Conservation (phyloP, 1,284 basidiomycete genomes). For the Takashimella tepidaria region DNA sequence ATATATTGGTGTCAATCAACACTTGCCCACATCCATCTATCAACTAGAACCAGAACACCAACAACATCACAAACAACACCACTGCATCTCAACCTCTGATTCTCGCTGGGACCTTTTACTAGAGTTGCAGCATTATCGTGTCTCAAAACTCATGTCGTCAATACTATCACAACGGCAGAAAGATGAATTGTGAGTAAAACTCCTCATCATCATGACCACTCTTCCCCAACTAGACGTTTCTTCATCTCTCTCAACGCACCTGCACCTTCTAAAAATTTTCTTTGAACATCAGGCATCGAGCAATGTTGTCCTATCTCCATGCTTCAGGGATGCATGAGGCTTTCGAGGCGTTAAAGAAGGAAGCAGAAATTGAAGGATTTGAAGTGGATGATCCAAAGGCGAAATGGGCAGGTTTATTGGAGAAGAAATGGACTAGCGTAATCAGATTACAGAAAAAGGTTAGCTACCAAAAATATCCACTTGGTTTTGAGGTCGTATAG, state of each 20-base stretch:
- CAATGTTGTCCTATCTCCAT: constrained; percentile 77
- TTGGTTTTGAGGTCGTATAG: too few species aligned
- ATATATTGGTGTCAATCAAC: constrained; percentile 1
- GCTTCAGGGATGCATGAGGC: constrained; percentile 60
- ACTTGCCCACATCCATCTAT: background rate
- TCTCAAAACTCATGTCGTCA: constrained; percentile 32
- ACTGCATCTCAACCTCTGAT: too few species aligned
- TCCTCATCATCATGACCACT: too few species aligned
- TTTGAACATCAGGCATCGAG: constrained; percentile 61
- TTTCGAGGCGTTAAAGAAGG: constrained; percentile 60
- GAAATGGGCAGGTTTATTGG: constrained; percentile 74
- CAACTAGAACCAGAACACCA: constrained; percentile 1
- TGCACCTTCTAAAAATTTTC: constrained; percentile 8
- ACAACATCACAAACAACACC: too few species aligned
- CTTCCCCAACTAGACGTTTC: constrained; percentile 18
- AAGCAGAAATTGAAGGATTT: constrained; percentile 59
- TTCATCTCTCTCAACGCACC: background rate
- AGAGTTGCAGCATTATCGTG: background rate
- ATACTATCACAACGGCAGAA: constrained; percentile 68
- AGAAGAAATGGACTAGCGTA: constrained; percentile 94
- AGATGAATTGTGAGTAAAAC: constrained; percentile 66
- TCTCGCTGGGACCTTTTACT: background rate
- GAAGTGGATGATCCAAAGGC: constrained; percentile 69
- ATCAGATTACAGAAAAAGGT: constrained; percentile 91
- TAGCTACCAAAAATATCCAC: constrained; percentile 23